These are phyloP conservation scores for Multifurca ochricompacta DNA, from an alignment of 768 basidiomycete genomes.

Conservation along the genomic window DNA sequence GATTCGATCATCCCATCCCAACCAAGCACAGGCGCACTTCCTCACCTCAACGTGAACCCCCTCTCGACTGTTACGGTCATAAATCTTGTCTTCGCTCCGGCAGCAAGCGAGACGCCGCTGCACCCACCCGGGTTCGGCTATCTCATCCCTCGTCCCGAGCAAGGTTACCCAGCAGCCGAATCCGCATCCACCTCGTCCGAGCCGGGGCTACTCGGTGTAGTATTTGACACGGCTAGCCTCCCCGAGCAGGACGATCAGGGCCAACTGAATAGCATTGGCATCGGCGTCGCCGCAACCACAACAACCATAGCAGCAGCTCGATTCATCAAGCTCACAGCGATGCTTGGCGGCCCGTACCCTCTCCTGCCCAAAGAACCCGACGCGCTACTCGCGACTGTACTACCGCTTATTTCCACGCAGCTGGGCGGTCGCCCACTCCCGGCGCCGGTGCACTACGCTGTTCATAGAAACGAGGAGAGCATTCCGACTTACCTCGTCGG, in stretches of 20 bases:
- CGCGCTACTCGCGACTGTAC: slow-evolving; percentile 22
- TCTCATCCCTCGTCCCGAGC: slow-evolving; percentile 72
- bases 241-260: slow-evolving; percentile 51
- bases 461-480: slow-evolving; percentile 52
- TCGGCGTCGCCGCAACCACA: too few species aligned
- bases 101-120: slow-evolving; percentile 35
- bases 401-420: slow-evolving; percentile 20
- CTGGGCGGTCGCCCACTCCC: slow-evolving; percentile 30
- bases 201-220: slow-evolving; percentile 65
- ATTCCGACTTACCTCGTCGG: slow-evolving; percentile 76
- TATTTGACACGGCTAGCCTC: slow-evolving; percentile 83
- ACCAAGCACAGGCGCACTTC: slow-evolving; percentile 34
- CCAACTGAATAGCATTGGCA: too few species aligned
- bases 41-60: slow-evolving; percentile 63
- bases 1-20: slow-evolving; percentile 31
- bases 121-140: slow-evolving; percentile 92
- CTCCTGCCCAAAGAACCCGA: slow-evolving; percentile 27
- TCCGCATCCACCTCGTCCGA: not conserved
- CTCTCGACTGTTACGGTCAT: slow-evolving; percentile 79
- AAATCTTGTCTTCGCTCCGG: slow-evolving; percentile 73
- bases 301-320: slow-evolving; percentile 24
- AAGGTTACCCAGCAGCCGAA: slow-evolving; percentile 37
- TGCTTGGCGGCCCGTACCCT: slow-evolving; percentile 78
- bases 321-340: slow-evolving; percentile 77
- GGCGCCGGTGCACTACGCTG: slow-evolving; percentile 44